Evolutionary conservation across 2,329 filamentous ascomycete genomes (phyloP).

Genomic region (Hypoxylon sp.): DNA sequence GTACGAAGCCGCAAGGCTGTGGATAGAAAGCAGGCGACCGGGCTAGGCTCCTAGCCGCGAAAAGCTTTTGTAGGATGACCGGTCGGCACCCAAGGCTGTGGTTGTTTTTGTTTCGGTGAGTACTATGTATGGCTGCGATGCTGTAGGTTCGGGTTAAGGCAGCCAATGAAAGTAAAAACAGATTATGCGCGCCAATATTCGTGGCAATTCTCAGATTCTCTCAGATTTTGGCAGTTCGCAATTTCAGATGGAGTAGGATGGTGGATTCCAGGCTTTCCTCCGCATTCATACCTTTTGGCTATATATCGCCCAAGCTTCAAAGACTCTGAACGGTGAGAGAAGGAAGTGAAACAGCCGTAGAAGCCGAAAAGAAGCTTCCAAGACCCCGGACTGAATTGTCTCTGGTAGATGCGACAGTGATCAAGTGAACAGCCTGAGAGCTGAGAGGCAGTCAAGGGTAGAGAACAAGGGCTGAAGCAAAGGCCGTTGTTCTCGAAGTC

Average conservation of each 20-base stretch:
- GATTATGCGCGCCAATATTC: constrained; percentile 29
- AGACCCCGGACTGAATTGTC: constrained; percentile 45
- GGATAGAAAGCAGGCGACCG: constrained; percentile 31
- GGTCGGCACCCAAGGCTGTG: constrained; percentile 38
- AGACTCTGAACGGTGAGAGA: constrained; percentile 35
- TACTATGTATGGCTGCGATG: constrained; percentile 25
- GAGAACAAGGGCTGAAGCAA: constrained; percentile 41
- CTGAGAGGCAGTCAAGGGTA: constrained; percentile 39
- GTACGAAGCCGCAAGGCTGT: constrained; percentile 43
- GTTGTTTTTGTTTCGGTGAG: constrained; percentile 36
- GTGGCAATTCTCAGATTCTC: constrained; percentile 20
- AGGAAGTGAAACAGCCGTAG: constrained; percentile 45
- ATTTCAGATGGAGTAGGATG: constrained; percentile 41
- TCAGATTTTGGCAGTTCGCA: constrained; percentile 26
- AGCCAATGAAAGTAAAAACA: constrained; percentile 24
- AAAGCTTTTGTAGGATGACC: constrained; percentile 25
- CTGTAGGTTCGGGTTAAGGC: constrained; percentile 19
- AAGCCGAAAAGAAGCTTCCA: constrained; percentile 50
- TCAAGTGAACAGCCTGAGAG: constrained; percentile 26
- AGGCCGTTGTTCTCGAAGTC: constrained; percentile 50
- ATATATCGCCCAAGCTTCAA: constrained; percentile 46
- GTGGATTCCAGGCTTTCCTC: constrained; percentile 47
- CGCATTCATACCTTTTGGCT: constrained; percentile 44
- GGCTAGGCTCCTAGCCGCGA: constrained; percentile 41
- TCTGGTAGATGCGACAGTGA: constrained; percentile 44